phyloP scores from a whole-genome alignment of 495 filamentous ascomycete genomes.

The Trichoderma erinaceum region DNA sequence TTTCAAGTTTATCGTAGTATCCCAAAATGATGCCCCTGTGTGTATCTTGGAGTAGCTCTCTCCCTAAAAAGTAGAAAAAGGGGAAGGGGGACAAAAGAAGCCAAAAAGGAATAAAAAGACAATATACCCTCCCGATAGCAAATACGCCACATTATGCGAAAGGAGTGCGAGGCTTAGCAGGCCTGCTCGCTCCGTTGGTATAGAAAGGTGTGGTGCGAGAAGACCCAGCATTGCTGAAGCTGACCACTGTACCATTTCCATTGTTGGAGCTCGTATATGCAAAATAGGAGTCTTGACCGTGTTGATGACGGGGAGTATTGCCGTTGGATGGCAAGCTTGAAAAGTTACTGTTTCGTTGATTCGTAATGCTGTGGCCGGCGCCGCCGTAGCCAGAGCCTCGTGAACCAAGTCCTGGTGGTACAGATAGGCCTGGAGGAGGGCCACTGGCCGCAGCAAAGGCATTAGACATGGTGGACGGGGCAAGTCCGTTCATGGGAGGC shows the following conservation, averaged over 20 bases:
- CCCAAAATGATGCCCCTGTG: slow-evolving; percentile 1
- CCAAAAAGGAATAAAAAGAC: neutral
- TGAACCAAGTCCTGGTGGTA: slow-evolving; percentile 59
- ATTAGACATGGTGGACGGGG: slow-evolving; percentile 35
- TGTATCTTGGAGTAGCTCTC: neutral
- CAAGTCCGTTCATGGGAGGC: slow-evolving; percentile 50
- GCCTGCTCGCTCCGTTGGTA: neutral
- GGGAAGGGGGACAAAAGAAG: neutral
- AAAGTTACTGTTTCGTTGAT: neutral
- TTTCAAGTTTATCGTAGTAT: slow-evolving; percentile 1
- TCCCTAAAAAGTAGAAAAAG: neutral
- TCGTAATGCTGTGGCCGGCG: slow-evolving; percentile 9
- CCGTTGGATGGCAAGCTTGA: neutral
- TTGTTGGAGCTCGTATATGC: neutral
- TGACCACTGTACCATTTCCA: neutral
- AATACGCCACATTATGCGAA: neutral
- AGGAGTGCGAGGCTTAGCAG: neutral
- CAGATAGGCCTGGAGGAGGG: slow-evolving; percentile 65
- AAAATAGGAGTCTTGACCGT: neutral
- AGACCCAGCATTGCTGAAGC: neutral
- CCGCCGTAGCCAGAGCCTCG: slow-evolving; percentile 31
- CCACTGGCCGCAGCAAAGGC: slow-evolving; percentile 67
- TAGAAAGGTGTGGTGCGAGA: neutral
- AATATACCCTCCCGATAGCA: neutral
- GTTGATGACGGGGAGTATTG: neutral